These are phyloP conservation scores for Fusarium devonianum DNA, from an alignment of 2,329 filamentous ascomycete genomes.

Conservation along the genomic window DNA sequence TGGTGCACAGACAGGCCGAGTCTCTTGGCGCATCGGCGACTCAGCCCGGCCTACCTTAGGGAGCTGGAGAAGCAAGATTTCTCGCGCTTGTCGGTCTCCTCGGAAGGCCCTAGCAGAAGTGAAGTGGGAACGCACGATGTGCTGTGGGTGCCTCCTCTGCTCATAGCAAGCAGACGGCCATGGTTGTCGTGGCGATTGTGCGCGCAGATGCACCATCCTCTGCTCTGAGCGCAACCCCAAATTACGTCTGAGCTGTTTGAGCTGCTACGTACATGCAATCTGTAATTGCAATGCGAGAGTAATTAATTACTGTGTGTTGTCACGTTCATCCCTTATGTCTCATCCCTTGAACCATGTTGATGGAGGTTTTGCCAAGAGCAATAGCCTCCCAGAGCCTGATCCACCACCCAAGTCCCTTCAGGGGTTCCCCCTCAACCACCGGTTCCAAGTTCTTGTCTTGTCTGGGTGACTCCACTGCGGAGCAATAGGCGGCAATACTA, in stretches of 20 bases:
- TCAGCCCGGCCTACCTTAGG: constrained; percentile 24
- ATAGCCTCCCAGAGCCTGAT: constrained; percentile 14
- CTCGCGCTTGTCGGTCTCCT: constrained; percentile 14
- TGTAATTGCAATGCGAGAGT: constrained; percentile 8
- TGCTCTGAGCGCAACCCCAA: constrained; percentile 2
- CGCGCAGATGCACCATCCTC: constrained; percentile 11
- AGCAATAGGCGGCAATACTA: too few relatives aligned
- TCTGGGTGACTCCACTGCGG: constrained; percentile 31
- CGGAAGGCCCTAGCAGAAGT: constrained; percentile 3
- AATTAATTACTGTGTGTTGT: background rate
- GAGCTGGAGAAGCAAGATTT: constrained; percentile 19
- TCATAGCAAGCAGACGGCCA: too few relatives aligned
- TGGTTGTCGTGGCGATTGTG: constrained; percentile 38
- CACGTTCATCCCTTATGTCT: constrained; percentile 28
- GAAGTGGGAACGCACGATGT: constrained; percentile 12
- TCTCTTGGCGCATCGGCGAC: constrained; percentile 33
- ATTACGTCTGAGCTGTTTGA: constrained; percentile 11
- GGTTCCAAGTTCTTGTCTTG: constrained; percentile 29
- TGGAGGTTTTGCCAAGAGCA: constrained; percentile 10
- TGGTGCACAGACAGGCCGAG: constrained; percentile 28
- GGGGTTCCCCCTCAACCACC: constrained; percentile 35
- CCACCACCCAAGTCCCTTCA: constrained; percentile 37
- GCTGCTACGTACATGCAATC: constrained; percentile 21
- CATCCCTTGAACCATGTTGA: too few relatives aligned
- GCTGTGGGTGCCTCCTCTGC: too few relatives aligned